Conservation (phyloP, 2,329 filamentous ascomycete genomes). For the Stagonosporopsis vannaccii region DNA sequence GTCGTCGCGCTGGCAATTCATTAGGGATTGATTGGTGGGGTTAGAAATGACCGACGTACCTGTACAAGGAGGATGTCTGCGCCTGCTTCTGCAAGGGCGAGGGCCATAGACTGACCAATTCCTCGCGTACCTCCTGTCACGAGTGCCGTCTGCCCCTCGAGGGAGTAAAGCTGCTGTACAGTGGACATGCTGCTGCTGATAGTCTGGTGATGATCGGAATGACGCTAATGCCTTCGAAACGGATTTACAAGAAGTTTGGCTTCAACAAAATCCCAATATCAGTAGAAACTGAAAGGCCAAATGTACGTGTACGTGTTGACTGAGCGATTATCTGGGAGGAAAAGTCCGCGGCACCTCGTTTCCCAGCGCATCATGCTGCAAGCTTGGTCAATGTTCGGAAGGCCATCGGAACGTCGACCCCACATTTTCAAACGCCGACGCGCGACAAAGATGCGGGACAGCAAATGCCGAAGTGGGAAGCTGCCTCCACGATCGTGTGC, state of each 20-base stretch:
- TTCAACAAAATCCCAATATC: not conserved
- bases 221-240: not conserved
- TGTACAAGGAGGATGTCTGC: slow-evolving; percentile 60
- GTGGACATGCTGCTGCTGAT: slow-evolving; percentile 33
- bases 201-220: slow-evolving; percentile 12
- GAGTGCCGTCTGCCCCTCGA: slow-evolving; percentile 58
- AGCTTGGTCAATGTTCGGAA: slow-evolving; percentile 30
- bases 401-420: slow-evolving; percentile 38
- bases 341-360: slow-evolving; percentile 10
- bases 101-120: slow-evolving; percentile 60
- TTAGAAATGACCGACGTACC: slow-evolving; percentile 35
- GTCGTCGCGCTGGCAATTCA: slow-evolving; percentile 58
- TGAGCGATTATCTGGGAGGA: not conserved
- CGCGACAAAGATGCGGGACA: slow-evolving; percentile 23
- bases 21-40: not conserved
- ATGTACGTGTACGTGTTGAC: not conserved
- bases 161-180: slow-evolving; percentile 55
- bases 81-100: slow-evolving; percentile 59
- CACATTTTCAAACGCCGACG: slow-evolving; percentile 28
- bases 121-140: slow-evolving; percentile 60
- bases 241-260: not conserved
- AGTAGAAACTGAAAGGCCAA: not conserved
- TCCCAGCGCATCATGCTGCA: slow-evolving; percentile 16
- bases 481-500: slow-evolving; percentile 34
- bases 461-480: slow-evolving; percentile 43